Conservation (phyloP, 345 rosid genomes). For the Pistacia integerrima region DNA sequence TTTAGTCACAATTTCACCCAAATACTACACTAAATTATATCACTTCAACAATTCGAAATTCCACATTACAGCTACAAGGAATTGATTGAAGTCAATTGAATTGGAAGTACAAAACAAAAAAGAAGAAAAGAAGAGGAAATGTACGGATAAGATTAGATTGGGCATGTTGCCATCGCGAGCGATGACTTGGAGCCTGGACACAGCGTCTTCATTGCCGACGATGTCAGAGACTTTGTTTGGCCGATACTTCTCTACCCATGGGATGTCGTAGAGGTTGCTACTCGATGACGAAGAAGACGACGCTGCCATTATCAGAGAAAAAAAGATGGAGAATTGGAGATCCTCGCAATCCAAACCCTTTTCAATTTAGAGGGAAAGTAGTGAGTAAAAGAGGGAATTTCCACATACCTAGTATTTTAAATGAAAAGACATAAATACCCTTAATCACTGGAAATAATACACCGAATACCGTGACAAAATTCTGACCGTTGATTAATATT, state of each 20-base stretch:
- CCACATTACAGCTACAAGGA: neutral
- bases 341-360: conserved; percentile 1
- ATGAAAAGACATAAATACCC: too few relatives aligned
- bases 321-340: too few relatives aligned
- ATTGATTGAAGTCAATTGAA: neutral
- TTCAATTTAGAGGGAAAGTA: conserved; percentile 34
- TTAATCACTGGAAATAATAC: too few relatives aligned
- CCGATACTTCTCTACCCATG: conserved; percentile 98
- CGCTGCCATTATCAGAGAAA: conserved; percentile 47
- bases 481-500: too few relatives aligned
- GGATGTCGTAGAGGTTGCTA: conserved; percentile 60
- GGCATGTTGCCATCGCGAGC: conserved; percentile 99
- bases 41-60: neutral
- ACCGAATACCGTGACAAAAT: too few relatives aligned
- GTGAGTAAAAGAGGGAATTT: neutral
- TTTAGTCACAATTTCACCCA: neutral
- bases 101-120: neutral
- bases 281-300: conserved; percentile 46
- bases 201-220: conserved; percentile 91
- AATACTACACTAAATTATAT: neutral
- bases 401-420: neutral
- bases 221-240: conserved; percentile 77
- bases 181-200: conserved; percentile 88
- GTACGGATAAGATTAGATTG: conserved; percentile 78
- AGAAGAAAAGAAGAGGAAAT: conserved; percentile 1